A percentile compares a stretch with the other conserved stretches of the same genome.
Evolutionary conservation across 1,284 basidiomycete genomes (phyloP).

Genomic region (Grifola frondosa): DNA sequence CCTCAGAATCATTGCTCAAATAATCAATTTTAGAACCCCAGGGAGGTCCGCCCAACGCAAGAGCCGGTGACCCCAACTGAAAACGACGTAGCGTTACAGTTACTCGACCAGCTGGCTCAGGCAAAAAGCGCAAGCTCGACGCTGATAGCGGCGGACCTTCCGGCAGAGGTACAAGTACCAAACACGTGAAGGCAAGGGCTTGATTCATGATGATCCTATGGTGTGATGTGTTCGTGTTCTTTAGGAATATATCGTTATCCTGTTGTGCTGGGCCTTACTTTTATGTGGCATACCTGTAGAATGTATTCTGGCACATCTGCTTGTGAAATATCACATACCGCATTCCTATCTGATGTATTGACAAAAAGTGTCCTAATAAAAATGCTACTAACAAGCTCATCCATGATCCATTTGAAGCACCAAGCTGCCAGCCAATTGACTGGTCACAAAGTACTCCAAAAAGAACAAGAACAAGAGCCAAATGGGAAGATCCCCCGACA

Average conservation of each 20-base stretch:
- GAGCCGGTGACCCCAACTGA: background rate
- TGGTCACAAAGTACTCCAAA: slow-evolving; percentile 14
- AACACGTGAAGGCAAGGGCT: slow-evolving; percentile 14
- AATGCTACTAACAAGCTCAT: background rate
- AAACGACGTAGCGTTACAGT: slow-evolving; percentile 4
- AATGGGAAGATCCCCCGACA: slow-evolving; percentile 19
- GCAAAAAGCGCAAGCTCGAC: slow-evolving; percentile 25
- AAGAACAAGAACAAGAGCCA: slow-evolving; percentile 14
- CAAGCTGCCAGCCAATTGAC: slow-evolving; percentile 12
- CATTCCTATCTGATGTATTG: too few relatives aligned
- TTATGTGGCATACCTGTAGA: too few relatives aligned
- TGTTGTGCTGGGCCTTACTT: too few relatives aligned
- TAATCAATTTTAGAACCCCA: slow-evolving; percentile 2
- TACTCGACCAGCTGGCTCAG: slow-evolving; percentile 1
- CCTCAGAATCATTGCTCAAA: background rate
- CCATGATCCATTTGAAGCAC: slow-evolving; percentile 13
- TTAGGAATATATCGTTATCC: too few relatives aligned
- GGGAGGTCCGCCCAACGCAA: too few relatives aligned
- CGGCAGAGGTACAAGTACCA: slow-evolving; percentile 6
- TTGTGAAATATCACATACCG: too few relatives aligned
- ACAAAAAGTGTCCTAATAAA: background rate
- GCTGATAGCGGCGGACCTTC: slow-evolving; percentile 1
- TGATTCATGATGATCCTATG: too few relatives aligned
- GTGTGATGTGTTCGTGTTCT: too few relatives aligned
- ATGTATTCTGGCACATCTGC: too few relatives aligned